These are phyloP conservation scores for Botrytis deweyae DNA, from an alignment of 2,329 filamentous ascomycete genomes.

Conservation along the genomic window DNA sequence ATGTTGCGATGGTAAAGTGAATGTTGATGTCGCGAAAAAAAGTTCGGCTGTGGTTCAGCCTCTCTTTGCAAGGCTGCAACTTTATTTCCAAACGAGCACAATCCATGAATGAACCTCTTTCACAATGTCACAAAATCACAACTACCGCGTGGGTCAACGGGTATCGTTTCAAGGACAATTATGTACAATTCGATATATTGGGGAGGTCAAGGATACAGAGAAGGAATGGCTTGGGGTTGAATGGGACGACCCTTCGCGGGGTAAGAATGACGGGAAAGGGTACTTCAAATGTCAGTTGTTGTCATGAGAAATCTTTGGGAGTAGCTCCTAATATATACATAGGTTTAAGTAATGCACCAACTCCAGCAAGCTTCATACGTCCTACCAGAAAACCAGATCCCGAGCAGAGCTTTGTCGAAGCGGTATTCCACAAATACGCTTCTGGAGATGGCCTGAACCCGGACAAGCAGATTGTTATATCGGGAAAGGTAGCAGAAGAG, in stretches of 20 bases:
- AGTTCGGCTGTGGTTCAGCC: conserved; percentile 33
- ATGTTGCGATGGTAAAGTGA: conserved; percentile 16
- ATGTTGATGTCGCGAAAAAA: conserved; percentile 22
- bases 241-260: conserved; percentile 85
- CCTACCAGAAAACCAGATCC: conserved; percentile 69
- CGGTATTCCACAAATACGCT: conserved; percentile 81
- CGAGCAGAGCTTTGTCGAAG: conserved; percentile 73
- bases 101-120: conserved; percentile 27
- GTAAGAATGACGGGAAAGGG: conserved; percentile 84
- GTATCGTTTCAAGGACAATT: conserved; percentile 74
- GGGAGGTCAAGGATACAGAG: conserved; percentile 68
- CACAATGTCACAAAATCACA: conserved; percentile 24
- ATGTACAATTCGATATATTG: conserved; percentile 84
- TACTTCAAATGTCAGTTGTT: conserved; percentile 75
- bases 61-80: conserved; percentile 26
- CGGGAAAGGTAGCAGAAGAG: conserved; percentile 83
- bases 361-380: conserved; percentile 83
- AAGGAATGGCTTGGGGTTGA: conserved; percentile 85
- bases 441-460: conserved; percentile 48
- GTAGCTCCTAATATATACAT: conserved; percentile 25
- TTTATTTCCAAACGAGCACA: conserved; percentile 11
- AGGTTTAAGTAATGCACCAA: conserved; percentile 62
- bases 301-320: background rate
- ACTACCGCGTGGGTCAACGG: conserved; percentile 65
- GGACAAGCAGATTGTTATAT: conserved; percentile 63